Base-by-base conservation (phyloP, 2,329 filamentous ascomycete species). In the Penicillium aurantiogriseum region DNA sequence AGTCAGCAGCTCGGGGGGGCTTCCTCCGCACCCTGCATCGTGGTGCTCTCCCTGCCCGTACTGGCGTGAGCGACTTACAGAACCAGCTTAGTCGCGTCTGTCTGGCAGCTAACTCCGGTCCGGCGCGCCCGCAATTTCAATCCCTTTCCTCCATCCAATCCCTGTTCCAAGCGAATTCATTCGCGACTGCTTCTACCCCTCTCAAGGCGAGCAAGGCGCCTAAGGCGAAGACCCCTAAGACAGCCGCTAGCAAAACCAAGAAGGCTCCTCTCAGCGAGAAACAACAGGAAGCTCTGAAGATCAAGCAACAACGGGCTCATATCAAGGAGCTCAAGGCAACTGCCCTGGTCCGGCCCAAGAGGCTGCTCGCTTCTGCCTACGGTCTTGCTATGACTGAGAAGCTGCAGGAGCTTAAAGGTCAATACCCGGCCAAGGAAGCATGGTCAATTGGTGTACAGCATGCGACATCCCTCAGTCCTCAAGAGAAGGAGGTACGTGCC, bases 241-340 rank as follows among this genome's bases (percentile, higher is more conserved):
- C 69, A 46, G 54, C 63, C 49, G 65, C 69, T 42, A 65, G 51
- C 19, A 21, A 23, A 47, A 2, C 44, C 36, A 75, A 71, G 54
- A 60, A 66, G 23, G 69, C 64, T 57, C 62, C 54, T 15, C 57
- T 72, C 58, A 75, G 72, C 0, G 66, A 71, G 31, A 63, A 67
- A 51, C 65, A 73, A 45, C 63, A 67, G 39, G 68, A 71, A 46
- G 64, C 65, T 23, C 68, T 71, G 59, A 65, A 66, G 52, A 67
- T 65, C 43, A 61, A 69, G 61, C 58, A 74, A 49, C 52, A 67
- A 54, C 72, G 66, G 49, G 62, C 69, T 11, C 65, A 66, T 23
- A 57, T 74, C 17, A 71, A 69, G 51, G 57, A 69, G 36, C 69
- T 78, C 44, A 76, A 77, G 60, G 58, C 59, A 21, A 65, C 64